Conservation (phyloP, 768 basidiomycete genomes). For the Dacryopinax primogenitus region DNA sequence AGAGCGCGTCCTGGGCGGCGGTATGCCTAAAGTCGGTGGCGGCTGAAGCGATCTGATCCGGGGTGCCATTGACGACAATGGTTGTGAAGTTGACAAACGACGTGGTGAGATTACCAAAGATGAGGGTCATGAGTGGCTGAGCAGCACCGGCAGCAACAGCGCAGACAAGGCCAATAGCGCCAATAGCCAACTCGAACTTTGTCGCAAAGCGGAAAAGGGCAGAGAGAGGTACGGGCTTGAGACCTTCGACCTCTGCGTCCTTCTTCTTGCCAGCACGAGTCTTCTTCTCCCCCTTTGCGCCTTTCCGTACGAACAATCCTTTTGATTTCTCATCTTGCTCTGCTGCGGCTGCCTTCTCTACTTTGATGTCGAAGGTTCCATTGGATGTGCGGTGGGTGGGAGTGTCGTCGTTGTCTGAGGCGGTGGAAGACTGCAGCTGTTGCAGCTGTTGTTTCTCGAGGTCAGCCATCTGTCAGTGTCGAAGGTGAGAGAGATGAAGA, state of each 20-base stretch:
- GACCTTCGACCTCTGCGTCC: constrained; percentile 7
- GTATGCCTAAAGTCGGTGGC: constrained; percentile 9
- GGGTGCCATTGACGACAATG: constrained; percentile 25
- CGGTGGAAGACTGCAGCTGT: neutral
- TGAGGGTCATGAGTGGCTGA: constrained; percentile 25
- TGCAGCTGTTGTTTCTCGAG: constrained; percentile 4
- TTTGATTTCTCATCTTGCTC: constrained; percentile 12
- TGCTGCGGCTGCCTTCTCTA: constrained; percentile 8
- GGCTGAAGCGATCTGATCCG: constrained; percentile 19
- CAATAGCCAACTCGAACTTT: constrained; percentile 24
- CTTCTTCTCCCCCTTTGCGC: constrained; percentile 22
- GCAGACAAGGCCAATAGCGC: constrained; percentile 30
- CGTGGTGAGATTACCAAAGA: constrained; percentile 27
- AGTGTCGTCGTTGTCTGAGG: neutral
- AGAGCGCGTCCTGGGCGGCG: constrained; percentile 19
- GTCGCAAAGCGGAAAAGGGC: constrained; percentile 31
- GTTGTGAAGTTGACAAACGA: constrained; percentile 20
- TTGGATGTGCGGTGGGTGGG: neutral
- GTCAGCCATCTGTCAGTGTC: neutral
- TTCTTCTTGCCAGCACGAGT: constrained; percentile 22
- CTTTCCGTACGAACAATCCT: constrained; percentile 12
- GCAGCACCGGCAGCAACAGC: constrained; percentile 28
- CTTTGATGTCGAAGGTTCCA: neutral
- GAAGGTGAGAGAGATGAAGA: neutral
- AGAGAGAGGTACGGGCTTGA: constrained; percentile 23